These are phyloP conservation scores for Salvia hispanica DNA, from an alignment of 257 asterid genomes.

Conservation along the genomic window DNA sequence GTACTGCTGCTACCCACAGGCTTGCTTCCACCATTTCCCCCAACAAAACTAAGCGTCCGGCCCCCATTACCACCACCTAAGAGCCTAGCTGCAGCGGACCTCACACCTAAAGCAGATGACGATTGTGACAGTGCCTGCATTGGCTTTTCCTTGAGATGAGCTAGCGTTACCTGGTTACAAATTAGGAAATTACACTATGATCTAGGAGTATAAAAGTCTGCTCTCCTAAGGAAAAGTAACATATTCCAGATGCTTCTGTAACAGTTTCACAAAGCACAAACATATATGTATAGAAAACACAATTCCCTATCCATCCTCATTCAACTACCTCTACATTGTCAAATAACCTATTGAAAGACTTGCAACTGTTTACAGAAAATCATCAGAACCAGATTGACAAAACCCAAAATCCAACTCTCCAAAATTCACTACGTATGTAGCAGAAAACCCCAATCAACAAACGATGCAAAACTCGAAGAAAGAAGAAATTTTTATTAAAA, in stretches of 20 bases:
- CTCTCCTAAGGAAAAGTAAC: conserved; percentile 11
- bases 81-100: conserved; percentile 95
- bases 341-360: conserved; percentile 5
- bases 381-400: conserved; percentile 14
- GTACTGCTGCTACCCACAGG: conserved; percentile 56
- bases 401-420: conserved; percentile 24
- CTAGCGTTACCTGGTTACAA: conserved; percentile 74
- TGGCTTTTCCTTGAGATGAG: conserved; percentile 93
- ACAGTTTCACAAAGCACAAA: neutral
- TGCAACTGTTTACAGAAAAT: conserved; percentile 13
- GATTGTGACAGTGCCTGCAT: conserved; percentile 59
- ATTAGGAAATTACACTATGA: conserved; percentile 21
- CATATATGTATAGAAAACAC: conserved; percentile 13
- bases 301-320: conserved; percentile 9
- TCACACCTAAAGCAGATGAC: conserved; percentile 78
- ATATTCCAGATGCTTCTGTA: neutral
- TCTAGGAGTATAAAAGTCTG: conserved; percentile 17
- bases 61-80: conserved; percentile 91
- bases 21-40: conserved; percentile 93
- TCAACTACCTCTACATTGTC: conserved; percentile 22
- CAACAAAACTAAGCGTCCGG: conserved; percentile 91
- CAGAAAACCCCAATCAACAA: neutral
- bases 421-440: conserved; percentile 2
- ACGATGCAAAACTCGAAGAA: too few relatives aligned
- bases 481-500: neutral